Base-by-base conservation (phyloP, 129 eudicot species). In the Flaveria trinervia region DNA sequence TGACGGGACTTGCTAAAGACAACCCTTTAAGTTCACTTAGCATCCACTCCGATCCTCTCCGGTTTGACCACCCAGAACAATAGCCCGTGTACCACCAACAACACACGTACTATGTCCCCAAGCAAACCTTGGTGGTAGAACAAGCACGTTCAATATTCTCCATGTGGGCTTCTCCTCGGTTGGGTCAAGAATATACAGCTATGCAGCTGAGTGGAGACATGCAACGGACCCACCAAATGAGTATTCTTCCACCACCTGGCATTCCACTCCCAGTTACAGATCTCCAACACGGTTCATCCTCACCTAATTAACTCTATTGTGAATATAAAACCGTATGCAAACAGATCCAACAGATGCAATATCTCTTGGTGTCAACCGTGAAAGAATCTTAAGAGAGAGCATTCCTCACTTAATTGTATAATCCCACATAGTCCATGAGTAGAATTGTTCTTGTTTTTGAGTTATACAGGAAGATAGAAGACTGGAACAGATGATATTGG, bases 291-390 rank as follows among this genome's bases (percentile, higher is more conserved):
- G 88, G 88, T 51, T 81, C 79, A 10, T 81, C 88, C 77, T 85
- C 88, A 26, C 81, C 74, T 69, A 85, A 17, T 66, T 85, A 85
- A 17, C 66, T 85, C 88, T 79, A 85, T 85, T 7, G 85, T 85
- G 71, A 57, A 85, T 13, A 81, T 20, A 90, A 39, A 92, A 77
- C 48, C 87, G 81, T 65, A 80, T 81, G 62, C 92, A 88, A 46
- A 88, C 98, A 13, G 96, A 92, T 6, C 96, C 88, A 28, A 92
- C 86, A 6, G 96, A 84, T 5, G 98, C 96, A 64, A 92, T 86
- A 85, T 92, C 98, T 82, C 98, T 87, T 0, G 98, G 98, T 30
- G 94, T 88, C 75, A 92, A 83, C 61, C 77, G 83, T 25, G 96
- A 90, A n/a, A 92, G 85, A 33, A 92, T 90, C 43, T 88, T 88